Evolutionary conservation across 169 alveolate species (phyloP).

Genomic region (Plasmodium sp.): DNA sequence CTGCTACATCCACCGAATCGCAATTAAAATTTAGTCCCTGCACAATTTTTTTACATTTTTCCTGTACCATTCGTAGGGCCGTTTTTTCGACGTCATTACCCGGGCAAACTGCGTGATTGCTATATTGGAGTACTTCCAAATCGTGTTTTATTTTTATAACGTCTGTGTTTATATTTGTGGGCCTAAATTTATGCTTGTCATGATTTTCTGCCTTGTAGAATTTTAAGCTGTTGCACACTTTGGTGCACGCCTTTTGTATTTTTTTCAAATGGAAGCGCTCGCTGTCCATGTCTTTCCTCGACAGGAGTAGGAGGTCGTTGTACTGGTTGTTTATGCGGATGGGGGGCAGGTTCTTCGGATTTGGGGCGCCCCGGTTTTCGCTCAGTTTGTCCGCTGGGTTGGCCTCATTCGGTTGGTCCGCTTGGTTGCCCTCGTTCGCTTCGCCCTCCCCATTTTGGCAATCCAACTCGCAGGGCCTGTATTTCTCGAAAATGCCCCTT

Average conservation of each 20-base stretch:
- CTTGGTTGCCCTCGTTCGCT: not conserved
- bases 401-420: not conserved
- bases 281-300: slow-evolving; percentile 10
- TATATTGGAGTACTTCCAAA: not conserved
- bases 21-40: slow-evolving; percentile 54
- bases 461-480: slow-evolving; percentile 25
- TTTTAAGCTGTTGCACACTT: slow-evolving; percentile 39
- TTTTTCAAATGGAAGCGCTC: slow-evolving; percentile 47
- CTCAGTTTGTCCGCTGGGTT: not conserved
- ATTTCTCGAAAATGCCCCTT: not conserved
- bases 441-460: not conserved
- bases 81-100: not conserved
- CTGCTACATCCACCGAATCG: slow-evolving; percentile 37
- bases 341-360: not conserved
- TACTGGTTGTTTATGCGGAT: slow-evolving; percentile 4
- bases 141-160: slow-evolving; percentile 14
- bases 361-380: not conserved
- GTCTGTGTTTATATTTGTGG: slow-evolving; percentile 8
- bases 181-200: slow-evolving; percentile 50
- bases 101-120: not conserved
- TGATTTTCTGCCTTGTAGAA: slow-evolving; percentile 66
- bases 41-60: slow-evolving; percentile 58
- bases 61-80: slow-evolving; percentile 3
- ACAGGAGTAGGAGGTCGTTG: slow-evolving; percentile 20
- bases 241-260: slow-evolving; percentile 22